A percentile compares a stretch with the other conserved stretches of the same genome.
These are phyloP conservation scores for Vicia sativa DNA, from an alignment of 306 rosid species.

Conservation along the genomic window DNA sequence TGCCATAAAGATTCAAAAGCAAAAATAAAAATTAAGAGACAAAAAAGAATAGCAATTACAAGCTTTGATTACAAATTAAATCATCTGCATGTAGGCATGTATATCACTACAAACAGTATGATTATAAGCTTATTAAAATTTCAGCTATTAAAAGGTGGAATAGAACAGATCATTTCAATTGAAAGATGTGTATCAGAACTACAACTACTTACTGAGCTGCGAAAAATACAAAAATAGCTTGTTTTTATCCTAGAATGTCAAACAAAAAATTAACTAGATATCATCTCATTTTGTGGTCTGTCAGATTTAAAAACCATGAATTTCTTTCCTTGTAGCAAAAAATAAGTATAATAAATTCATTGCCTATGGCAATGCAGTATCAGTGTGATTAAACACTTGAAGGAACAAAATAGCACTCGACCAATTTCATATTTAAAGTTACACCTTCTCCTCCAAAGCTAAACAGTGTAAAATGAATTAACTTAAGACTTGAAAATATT, in stretches of 20 bases:
- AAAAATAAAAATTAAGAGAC: background rate
- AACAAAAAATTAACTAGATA: conserved; percentile 13
- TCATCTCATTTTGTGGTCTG: background rate
- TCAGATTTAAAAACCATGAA: background rate
- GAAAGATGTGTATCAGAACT: conserved; percentile 23
- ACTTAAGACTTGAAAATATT: background rate
- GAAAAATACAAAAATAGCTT: conserved; percentile 14
- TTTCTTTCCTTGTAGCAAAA: background rate
- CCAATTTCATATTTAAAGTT: background rate
- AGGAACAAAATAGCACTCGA: background rate
- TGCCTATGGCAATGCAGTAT: conserved; percentile 1
- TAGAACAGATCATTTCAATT: conserved; percentile 6
- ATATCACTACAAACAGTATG: conserved; percentile 7
- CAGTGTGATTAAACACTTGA: conserved; percentile 16
- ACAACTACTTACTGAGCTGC: conserved; percentile 28
- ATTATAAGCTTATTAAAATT: conserved; percentile 9
- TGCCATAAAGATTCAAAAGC: conserved; percentile 39
- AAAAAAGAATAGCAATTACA: conserved; percentile 1
- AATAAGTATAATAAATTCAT: conserved; percentile 12
- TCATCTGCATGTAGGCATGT: conserved; percentile 16
- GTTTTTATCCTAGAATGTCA: conserved; percentile 3
- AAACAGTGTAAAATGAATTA: conserved; percentile 5
- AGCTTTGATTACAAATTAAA: conserved; percentile 20
- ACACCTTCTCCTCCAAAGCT: background rate
- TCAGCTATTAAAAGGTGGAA: conserved; percentile 10